A percentile compares a stretch with the other conserved stretches of the same genome.
Evolutionary conservation across 192 early-diverging fungal genomes (phyloP).

Genomic region (Coemansia nantahalensis): DNA sequence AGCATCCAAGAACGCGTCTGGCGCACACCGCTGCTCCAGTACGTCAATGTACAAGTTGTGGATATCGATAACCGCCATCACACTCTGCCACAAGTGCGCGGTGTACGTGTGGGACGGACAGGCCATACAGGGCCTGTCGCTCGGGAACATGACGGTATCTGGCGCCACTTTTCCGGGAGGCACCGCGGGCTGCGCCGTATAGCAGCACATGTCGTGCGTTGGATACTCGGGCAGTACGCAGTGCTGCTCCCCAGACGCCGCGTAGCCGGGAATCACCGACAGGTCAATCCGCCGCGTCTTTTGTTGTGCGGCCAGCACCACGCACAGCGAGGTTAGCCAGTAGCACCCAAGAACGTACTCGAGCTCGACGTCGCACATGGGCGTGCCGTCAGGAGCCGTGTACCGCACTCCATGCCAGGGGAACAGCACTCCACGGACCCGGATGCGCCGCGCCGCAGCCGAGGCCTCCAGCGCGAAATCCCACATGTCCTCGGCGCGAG

Average conservation of each 20-base stretch:
- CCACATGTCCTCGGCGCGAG: constrained; percentile 16
- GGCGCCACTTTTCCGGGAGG: background rate
- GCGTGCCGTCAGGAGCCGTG: background rate
- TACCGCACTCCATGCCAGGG: constrained; percentile 30
- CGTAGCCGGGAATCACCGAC: background rate
- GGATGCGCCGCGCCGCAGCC: constrained; percentile 11
- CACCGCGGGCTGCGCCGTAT: constrained; percentile 18
- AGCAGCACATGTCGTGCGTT: constrained; percentile 37
- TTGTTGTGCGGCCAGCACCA: constrained; percentile 25
- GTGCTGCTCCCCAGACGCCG: background rate
- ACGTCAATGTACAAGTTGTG: constrained; percentile 23
- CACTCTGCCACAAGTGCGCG: constrained; percentile 18
- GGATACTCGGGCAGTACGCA: constrained; percentile 18
- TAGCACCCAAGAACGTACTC: constrained; percentile 37
- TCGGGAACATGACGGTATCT: constrained; percentile 10
- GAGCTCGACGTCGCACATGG: constrained; percentile 30
- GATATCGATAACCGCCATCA: constrained; percentile 14
- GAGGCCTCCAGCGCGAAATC: constrained; percentile 26
- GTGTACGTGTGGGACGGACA: constrained; percentile 8
- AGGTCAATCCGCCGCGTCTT: constrained; percentile 5
- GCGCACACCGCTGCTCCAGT: constrained; percentile 1
- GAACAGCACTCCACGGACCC: constrained; percentile 12
- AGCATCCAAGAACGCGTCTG: constrained; percentile 12
- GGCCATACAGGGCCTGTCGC: constrained; percentile 2
- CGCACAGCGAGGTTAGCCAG: constrained; percentile 33